Evolutionary conservation across 176 grass and related monocot genomes (phyloP).

Genomic region (Raddia guianensis): DNA sequence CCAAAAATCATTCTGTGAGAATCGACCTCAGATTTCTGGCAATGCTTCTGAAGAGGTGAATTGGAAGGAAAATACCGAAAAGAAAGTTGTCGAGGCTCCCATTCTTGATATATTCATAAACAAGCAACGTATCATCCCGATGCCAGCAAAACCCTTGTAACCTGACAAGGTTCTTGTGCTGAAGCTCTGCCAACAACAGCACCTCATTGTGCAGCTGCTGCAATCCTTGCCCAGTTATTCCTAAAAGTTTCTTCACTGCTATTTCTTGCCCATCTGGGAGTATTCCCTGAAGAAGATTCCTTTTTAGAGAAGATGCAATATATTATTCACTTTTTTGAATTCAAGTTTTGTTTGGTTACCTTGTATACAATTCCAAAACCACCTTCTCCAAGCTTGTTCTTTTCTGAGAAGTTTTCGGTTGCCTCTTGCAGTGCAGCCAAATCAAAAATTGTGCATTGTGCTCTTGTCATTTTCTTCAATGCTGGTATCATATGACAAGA

Average conservation of each 20-base stretch:
- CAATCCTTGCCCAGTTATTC: constrained; percentile 15
- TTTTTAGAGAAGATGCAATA: neutral
- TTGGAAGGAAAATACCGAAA: constrained; percentile 28
- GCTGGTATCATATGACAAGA: constrained; percentile 31
- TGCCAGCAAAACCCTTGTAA: constrained; percentile 48
- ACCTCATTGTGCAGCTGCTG: constrained; percentile 51
- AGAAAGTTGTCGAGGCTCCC: constrained; percentile 44
- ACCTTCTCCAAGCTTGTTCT: constrained; percentile 51
- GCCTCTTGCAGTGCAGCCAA: constrained; percentile 40
- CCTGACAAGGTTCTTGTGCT: constrained; percentile 58
- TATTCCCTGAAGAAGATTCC: constrained; percentile 34
- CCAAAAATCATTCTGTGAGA: neutral
- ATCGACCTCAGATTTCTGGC: neutral
- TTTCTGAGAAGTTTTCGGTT: constrained; percentile 53
- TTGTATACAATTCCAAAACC: constrained; percentile 56
- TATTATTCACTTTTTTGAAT: neutral
- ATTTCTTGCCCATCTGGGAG: constrained; percentile 45
- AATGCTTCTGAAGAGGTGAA: neutral
- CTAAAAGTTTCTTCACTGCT: constrained; percentile 52
- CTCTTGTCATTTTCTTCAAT: constrained; percentile 42
- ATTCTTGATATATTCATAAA: constrained; percentile 40
- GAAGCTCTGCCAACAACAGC: constrained; percentile 39
- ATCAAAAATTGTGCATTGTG: constrained; percentile 52
- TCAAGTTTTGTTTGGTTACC: neutral
- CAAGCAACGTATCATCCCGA: constrained; percentile 15